Percentiles rank a stretch among this genome's conserved stretches.
Evolutionary conservation across 495 filamentous ascomycete genomes (phyloP).

Genomic region (Penicillium roqueforti): DNA sequence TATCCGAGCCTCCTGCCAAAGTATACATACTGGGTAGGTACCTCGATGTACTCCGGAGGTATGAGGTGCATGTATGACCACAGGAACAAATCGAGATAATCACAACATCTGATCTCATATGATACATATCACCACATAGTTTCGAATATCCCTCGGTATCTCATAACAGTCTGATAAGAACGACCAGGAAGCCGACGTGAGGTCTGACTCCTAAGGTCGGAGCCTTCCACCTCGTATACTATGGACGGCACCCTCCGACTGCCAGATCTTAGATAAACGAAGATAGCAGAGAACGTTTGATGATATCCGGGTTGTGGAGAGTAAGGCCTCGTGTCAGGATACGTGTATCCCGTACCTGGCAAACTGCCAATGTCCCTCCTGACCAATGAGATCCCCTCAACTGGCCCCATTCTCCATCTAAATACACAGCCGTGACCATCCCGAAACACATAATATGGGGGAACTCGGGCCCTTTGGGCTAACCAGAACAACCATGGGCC

Average conservation of each 20-base stretch:
- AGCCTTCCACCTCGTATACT: conserved; percentile 3
- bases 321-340: background rate
- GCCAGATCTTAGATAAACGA: conserved; percentile 4
- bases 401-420: background rate
- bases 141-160: background rate
- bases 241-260: conserved; percentile 5
- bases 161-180: background rate
- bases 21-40: background rate
- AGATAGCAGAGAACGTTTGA: conserved; percentile 2
- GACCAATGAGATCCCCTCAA: background rate
- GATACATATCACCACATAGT: background rate
- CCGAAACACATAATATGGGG: background rate
- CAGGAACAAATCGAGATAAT: background rate
- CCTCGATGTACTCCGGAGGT: too few relatives aligned
- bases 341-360: background rate
- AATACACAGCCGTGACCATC: background rate
- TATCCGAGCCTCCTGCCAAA: background rate
- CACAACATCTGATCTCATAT: background rate
- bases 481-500: background rate
- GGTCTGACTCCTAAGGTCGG: conserved; percentile 1
- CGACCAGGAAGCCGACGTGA: background rate
- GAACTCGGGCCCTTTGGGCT: background rate
- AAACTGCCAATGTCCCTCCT: background rate
- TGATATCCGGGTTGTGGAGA: background rate
- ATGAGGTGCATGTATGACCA: background rate